Evolutionary conservation across 139 green algal species (phyloP).

Genomic region (Nannochloris sp.): DNA sequence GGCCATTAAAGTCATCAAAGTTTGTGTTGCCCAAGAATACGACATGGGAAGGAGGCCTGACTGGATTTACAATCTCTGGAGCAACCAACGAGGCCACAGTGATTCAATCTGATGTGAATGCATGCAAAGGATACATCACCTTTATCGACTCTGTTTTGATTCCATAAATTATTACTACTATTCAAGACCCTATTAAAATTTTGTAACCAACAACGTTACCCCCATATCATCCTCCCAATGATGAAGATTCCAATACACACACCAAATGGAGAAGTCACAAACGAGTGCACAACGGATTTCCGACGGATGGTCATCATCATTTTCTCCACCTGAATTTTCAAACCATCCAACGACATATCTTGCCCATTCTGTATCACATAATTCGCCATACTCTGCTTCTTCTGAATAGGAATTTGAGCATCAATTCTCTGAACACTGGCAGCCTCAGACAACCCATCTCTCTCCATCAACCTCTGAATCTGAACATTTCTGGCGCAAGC

Average conservation of each 20-base stretch:
- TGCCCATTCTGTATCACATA: slow-evolving; percentile 55
- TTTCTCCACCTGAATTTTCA: slow-evolving; percentile 13
- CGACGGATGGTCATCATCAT: not conserved
- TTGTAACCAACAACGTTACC: not conserved
- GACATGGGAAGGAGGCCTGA: slow-evolving; percentile 14
- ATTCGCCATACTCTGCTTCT: slow-evolving; percentile 40
- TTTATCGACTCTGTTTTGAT: slow-evolving; percentile 33
- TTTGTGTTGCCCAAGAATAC: slow-evolving; percentile 4
- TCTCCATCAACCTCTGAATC: slow-evolving; percentile 42
- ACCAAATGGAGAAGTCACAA: slow-evolving; percentile 15
- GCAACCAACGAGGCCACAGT: slow-evolving; percentile 23
- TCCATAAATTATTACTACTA: slow-evolving; percentile 12
- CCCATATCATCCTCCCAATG: not conserved
- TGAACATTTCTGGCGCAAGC: slow-evolving; percentile 30
- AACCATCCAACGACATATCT: slow-evolving; percentile 6
- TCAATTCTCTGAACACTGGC: slow-evolving; percentile 35
- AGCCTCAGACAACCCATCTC: slow-evolving; percentile 38
- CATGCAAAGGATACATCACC: slow-evolving; percentile 28
- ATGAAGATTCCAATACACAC: not conserved
- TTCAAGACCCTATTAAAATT: not conserved
- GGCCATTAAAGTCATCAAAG: slow-evolving; percentile 1
- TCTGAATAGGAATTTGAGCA: slow-evolving; percentile 53
- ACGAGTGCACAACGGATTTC: slow-evolving; percentile 9
- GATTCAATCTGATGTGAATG: slow-evolving; percentile 16
- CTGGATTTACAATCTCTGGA: slow-evolving; percentile 16